A percentile compares a stretch with the other conserved stretches of the same genome.
These are phyloP conservation scores for Wickerhamiella sorbophila DNA, from an alignment of 805 yeast genomes.

Conservation along the genomic window DNA sequence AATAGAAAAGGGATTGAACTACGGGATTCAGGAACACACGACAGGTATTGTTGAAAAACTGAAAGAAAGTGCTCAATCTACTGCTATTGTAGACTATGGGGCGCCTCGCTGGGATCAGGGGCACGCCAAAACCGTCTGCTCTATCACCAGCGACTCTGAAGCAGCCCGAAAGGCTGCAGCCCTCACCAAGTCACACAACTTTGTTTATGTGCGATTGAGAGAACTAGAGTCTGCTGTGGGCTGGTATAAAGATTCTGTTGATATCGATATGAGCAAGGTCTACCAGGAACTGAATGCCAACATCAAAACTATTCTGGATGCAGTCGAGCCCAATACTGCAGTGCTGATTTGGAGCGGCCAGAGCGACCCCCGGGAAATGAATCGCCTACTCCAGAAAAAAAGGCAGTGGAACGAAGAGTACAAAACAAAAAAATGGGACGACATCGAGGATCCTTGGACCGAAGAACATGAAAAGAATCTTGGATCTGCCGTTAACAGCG, in stretches of 20 bases:
- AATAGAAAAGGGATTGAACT: slow-evolving; percentile 46
- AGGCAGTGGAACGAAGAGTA: slow-evolving; percentile 32
- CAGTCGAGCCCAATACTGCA: slow-evolving; percentile 44
- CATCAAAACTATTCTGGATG: slow-evolving; percentile 35
- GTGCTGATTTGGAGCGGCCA: slow-evolving; percentile 48
- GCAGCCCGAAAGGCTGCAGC: slow-evolving; percentile 31
- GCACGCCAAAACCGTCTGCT: slow-evolving; percentile 26
- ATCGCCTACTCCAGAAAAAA: slow-evolving; percentile 31
- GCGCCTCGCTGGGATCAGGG: slow-evolving; percentile 24
- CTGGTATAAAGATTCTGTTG: slow-evolving; percentile 1
- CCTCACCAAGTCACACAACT: slow-evolving; percentile 30
- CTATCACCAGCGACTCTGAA: slow-evolving; percentile 48
- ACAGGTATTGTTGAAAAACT: slow-evolving; percentile 5
- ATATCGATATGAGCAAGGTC: slow-evolving; percentile 15
- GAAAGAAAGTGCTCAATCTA: slow-evolving; percentile 10
- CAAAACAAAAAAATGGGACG: slow-evolving; percentile 31
- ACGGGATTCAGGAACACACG: slow-evolving; percentile 34
- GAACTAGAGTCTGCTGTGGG: slow-evolving; percentile 37
- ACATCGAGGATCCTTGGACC: slow-evolving; percentile 38
- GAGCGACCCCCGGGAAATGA: slow-evolving; percentile 40
- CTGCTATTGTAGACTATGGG: slow-evolving; percentile 27
- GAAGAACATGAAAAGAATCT: slow-evolving; percentile 35
- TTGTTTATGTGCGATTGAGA: slow-evolving; percentile 41
- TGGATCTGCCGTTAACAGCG: slow-evolving; percentile 33
- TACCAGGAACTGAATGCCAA: slow-evolving; percentile 31